Conservation (phyloP, 2,329 filamentous ascomycete genomes). For the Colletotrichum cuscutae region DNA sequence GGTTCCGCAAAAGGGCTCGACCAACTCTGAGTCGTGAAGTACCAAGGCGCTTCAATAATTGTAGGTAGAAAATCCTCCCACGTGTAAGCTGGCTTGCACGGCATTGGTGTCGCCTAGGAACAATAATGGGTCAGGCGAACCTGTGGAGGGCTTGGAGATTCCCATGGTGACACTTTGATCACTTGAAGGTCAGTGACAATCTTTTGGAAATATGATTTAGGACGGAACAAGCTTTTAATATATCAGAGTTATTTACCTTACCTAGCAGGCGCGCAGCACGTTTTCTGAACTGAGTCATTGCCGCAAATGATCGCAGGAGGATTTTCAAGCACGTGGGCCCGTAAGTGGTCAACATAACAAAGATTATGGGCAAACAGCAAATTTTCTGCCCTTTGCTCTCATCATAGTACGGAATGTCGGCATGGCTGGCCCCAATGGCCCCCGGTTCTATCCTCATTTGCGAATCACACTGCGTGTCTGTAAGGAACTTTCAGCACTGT, state of each 20-base stretch:
- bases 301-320: not conserved
- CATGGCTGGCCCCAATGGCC: not conserved
- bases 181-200: too few relatives aligned
- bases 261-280: not conserved
- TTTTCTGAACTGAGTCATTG: not conserved
- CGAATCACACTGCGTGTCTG: not conserved
- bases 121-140: not conserved
- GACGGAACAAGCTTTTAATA: not conserved
- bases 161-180: not conserved
- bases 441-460: too few relatives aligned
- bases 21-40: not conserved
- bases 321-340: constrained; percentile 1
- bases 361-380: too few relatives aligned
- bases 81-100: not conserved
- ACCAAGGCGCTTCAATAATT: not conserved
- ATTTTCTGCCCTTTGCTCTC: not conserved
- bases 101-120: not conserved
- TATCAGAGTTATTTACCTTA: not conserved
- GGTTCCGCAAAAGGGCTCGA: not conserved
- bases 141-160: not conserved
- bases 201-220: not conserved
- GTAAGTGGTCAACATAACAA: not conserved
- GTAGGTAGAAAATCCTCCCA: not conserved
- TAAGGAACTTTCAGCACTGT: not conserved
- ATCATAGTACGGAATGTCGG: not conserved